Percentiles rank a stretch among this genome's conserved stretches.
These are phyloP conservation scores for Cotoneaster glaucophyllus DNA, from an alignment of 306 rosid species.

Conservation along the genomic window DNA sequence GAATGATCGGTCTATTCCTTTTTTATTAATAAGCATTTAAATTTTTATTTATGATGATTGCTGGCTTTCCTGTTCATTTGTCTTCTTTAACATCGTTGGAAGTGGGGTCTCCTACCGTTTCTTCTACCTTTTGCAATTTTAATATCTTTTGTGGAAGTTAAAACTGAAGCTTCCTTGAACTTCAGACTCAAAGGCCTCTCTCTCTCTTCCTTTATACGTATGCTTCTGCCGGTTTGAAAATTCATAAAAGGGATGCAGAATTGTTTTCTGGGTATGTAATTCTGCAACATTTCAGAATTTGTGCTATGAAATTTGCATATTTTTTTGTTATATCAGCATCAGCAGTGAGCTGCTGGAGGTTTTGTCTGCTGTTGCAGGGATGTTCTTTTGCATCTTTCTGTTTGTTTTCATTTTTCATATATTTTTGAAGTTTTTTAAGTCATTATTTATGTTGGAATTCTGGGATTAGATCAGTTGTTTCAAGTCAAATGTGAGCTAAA, in stretches of 20 bases:
- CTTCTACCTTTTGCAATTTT: slow-evolving; percentile 1
- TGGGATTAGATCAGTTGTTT: not conserved
- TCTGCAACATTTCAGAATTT: not conserved
- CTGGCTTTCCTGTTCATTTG: not conserved
- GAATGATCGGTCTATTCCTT: not conserved
- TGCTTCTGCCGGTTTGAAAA: not conserved
- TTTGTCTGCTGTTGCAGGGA: not conserved
- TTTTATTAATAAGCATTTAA: not conserved
- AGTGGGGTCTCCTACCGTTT: slow-evolving; percentile 10
- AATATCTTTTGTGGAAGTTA: not conserved
- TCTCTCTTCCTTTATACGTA: not conserved
- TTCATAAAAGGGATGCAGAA: not conserved
- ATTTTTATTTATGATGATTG: not conserved
- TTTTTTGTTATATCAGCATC: not conserved
- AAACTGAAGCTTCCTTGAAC: slow-evolving; percentile 32
- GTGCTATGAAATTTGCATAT: not conserved
- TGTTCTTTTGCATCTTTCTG: not conserved
- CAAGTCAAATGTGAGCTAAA: not conserved
- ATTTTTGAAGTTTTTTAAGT: not conserved
- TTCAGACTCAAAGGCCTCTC: slow-evolving; percentile 21
- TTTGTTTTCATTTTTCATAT: not conserved
- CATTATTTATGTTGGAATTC: not conserved
- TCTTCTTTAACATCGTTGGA: slow-evolving; percentile 4
- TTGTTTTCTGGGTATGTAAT: not conserved
- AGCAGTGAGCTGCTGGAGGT: not conserved